Base-by-base conservation (phyloP, 306 rosid genomes). In the Fagus sylvatica region DNA sequence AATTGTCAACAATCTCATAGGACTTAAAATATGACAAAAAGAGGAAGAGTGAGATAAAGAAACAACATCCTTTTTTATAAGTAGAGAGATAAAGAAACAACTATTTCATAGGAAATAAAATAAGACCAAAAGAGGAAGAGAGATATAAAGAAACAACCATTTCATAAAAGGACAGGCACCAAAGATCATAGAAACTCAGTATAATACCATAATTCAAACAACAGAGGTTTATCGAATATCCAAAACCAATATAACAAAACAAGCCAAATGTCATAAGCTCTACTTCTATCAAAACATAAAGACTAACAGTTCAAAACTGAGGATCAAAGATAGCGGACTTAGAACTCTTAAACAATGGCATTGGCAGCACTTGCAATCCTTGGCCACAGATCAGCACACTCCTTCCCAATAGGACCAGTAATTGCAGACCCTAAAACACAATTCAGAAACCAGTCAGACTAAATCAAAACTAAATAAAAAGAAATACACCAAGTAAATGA, bases 301-400 rank as follows among this genome's bases (percentile, higher is more conserved):
- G 17, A 49, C 8, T 36, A 54, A 10, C 41, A 7, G 13, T 39
- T 39, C 40, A 71, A 13, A 40, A 12, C 19, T 39, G 22, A 3
- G 36, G 16, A 37, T 61, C 48, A 34, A 59, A 66, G 9, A 57
- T 16, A 19, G n/a, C 5, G 0, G 0, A 42, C 22, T 10, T 40
- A 7, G 4, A 56, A 34, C 71, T 1, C 71, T 85, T 57, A 87
- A 32, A 89, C 91, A 10, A 85, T 89, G 16, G 87, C 88, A 75
- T 87, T 85, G 15, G 90, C 91, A 19, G 91, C 87, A 68, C 91
- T 85, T 0, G 90, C 90, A 67, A 84, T 84, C 85, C 87, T 87
- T 0, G 91, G 90, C 90, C 90, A 84, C 7, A 87, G 80, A 80
- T 85, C 94, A 37, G 91, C 90, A 49, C 93, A 87, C 78, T 90